phyloP scores from a whole-genome alignment of 2,329 filamentous ascomycete species.

The Xylaria sp. region DNA sequence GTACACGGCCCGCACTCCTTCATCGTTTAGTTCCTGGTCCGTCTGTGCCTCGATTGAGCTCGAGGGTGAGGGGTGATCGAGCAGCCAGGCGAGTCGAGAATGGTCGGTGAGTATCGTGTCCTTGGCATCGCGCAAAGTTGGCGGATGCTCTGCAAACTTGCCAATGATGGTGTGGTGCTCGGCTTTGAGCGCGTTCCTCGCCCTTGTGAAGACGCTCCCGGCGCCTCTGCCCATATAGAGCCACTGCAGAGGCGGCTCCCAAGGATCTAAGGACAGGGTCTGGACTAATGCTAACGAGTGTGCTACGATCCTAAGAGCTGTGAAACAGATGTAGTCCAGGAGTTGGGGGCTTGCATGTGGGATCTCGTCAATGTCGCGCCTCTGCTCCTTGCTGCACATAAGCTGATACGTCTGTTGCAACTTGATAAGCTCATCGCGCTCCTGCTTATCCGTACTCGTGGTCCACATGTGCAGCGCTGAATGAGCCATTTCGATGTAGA shows the following conservation, averaged over 20 bases:
- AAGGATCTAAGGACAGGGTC: constrained; percentile 51
- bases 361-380: constrained; percentile 51
- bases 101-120: constrained; percentile 49
- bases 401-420: constrained; percentile 53
- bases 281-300: constrained; percentile 54
- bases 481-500: constrained; percentile 52
- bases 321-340: constrained; percentile 53
- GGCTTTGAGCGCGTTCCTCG: constrained; percentile 39
- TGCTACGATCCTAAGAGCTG: constrained; percentile 51
- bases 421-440: constrained; percentile 48
- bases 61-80: constrained; percentile 48
- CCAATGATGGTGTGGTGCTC: constrained; percentile 43
- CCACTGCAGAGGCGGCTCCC: constrained; percentile 55
- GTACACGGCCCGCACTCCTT: constrained; percentile 47
- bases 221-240: constrained; percentile 52
- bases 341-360: constrained; percentile 41
- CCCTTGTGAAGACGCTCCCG: constrained; percentile 49
- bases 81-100: constrained; percentile 50
- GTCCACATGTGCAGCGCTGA: constrained; percentile 54
- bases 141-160: constrained; percentile 47
- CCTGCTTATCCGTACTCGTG: constrained; percentile 40
- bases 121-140: constrained; percentile 47
- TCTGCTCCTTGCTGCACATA: constrained; percentile 53
- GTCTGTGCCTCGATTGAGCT: constrained; percentile 41
- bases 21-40: constrained; percentile 50